These are phyloP conservation scores for Lepraria neglecta DNA, from an alignment of 495 filamentous ascomycete genomes.

Conservation along the genomic window DNA sequence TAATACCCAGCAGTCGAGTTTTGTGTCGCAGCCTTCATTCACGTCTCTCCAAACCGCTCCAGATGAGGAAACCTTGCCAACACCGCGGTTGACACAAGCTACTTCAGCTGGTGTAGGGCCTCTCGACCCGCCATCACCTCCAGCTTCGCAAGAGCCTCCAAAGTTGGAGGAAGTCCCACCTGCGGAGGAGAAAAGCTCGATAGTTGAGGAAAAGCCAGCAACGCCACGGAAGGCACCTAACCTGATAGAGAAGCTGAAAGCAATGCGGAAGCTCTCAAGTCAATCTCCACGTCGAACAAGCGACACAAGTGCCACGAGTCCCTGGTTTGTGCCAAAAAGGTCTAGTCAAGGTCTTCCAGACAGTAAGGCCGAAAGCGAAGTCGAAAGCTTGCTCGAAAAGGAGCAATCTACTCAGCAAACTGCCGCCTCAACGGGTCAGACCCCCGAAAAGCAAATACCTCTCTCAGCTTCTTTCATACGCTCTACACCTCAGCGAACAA, in stretches of 20 bases:
- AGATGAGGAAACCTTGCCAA: conserved; percentile 19
- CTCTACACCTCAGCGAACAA: conserved; percentile 9
- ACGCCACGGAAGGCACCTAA: conserved; percentile 12
- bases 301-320: conserved; percentile 17
- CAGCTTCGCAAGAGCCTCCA: conserved; percentile 5
- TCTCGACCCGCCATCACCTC: neutral
- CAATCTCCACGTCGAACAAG: conserved; percentile 9
- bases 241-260: conserved; percentile 23
- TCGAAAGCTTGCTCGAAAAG: conserved; percentile 11
- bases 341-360: conserved; percentile 22
- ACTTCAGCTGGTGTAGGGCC: conserved; percentile 17
- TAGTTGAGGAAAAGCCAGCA: neutral
- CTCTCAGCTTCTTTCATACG: conserved; percentile 16
- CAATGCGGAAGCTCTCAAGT: conserved; percentile 14
- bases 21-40: conserved; percentile 20
- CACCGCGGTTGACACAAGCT: conserved; percentile 23
- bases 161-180: neutral
- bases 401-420: conserved; percentile 2
- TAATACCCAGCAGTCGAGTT: conserved; percentile 16
- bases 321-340: conserved; percentile 26
- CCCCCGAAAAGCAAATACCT: conserved; percentile 13
- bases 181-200: neutral
- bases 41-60: conserved; percentile 14
- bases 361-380: conserved; percentile 20
- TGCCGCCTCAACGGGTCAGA: conserved; percentile 2